Evolutionary conservation across 352 stramenopile genomes (phyloP).

Genomic region (Globisporangium solare): DNA sequence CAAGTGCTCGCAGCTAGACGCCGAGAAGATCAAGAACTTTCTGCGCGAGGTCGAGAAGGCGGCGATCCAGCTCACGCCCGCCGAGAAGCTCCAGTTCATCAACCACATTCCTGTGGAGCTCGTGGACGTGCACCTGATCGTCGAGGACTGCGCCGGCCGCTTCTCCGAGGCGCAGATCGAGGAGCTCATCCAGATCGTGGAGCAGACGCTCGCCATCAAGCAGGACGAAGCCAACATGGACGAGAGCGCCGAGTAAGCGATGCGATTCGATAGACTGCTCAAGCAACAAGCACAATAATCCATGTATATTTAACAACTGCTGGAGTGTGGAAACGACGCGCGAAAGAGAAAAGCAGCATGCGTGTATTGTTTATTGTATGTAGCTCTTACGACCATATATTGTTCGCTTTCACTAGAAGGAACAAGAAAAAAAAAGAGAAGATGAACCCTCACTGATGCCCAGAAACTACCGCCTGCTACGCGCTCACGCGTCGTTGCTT

Average conservation of each 20-base stretch:
- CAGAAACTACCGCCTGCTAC: not conserved
- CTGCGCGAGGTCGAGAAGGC: conserved; percentile 43
- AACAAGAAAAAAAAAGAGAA: too few species aligned
- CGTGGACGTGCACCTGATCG: conserved; percentile 79
- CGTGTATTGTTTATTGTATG: conserved; percentile 10
- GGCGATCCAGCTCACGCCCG: conserved; percentile 45
- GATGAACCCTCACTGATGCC: too few species aligned
- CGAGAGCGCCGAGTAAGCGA: conserved; percentile 19
- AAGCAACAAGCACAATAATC: too few species aligned
- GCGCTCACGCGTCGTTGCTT: conserved; percentile 20
- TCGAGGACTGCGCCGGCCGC: conserved; percentile 78
- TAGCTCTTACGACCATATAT: too few species aligned
- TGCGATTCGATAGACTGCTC: conserved; percentile 3
- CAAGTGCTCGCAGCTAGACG: conserved; percentile 43
- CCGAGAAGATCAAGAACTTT: conserved; percentile 54
- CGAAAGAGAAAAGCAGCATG: not conserved
- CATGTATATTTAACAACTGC: conserved; percentile 7
- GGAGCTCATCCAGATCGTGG: conserved; percentile 63
- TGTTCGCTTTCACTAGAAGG: too few species aligned
- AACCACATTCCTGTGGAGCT: conserved; percentile 81
- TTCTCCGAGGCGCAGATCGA: conserved; percentile 77
- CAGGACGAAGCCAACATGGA: conserved; percentile 18
- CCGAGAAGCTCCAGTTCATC: conserved; percentile 83
- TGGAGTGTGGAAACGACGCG: not conserved
- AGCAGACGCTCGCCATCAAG: conserved; percentile 49